These are phyloP conservation scores for Paradendryphiella salina DNA, from an alignment of 2,329 filamentous ascomycete genomes.

Conservation along the genomic window DNA sequence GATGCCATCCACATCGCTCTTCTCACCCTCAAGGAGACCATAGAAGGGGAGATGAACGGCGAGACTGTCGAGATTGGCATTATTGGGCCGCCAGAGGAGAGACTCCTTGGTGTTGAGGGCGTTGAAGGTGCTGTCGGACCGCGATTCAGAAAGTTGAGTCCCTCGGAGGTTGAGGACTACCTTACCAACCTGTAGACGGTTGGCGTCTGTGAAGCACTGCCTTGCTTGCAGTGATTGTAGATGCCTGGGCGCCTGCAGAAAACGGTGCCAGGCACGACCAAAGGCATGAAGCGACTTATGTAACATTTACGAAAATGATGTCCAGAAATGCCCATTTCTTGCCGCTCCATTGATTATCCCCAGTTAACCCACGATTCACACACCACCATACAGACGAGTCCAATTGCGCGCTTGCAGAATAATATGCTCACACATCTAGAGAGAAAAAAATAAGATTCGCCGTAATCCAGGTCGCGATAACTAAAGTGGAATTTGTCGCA, in stretches of 20 bases:
- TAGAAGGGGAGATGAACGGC: conserved; percentile 98
- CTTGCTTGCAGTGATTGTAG: neutral
- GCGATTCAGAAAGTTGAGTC: conserved; percentile 89
- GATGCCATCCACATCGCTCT: conserved; percentile 98
- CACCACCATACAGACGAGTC: neutral
- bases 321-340: conserved; percentile 6
- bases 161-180: conserved; percentile 99
- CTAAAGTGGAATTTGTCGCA: too few species aligned
- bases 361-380: neutral
- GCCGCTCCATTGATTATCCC: neutral
- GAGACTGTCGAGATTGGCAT: conserved; percentile 99
- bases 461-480: too few species aligned
- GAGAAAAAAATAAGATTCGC: too few species aligned
- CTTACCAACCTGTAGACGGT: conserved; percentile 85
- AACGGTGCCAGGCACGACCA: neutral
- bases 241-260: neutral
- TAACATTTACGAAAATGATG: conserved; percentile 35
- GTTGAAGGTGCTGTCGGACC: conserved; percentile 83
- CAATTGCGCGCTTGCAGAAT: neutral
- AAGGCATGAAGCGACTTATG: conserved; percentile 24
- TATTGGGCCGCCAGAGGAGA: conserved; percentile 89
- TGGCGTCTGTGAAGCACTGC: neutral
- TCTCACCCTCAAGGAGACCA: conserved; percentile 96
- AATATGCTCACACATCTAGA: neutral
- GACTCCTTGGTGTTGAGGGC: conserved; percentile 87